These are phyloP conservation scores for Phytophthora constricta DNA, from an alignment of 352 stramenopile species.

Conservation along the genomic window DNA sequence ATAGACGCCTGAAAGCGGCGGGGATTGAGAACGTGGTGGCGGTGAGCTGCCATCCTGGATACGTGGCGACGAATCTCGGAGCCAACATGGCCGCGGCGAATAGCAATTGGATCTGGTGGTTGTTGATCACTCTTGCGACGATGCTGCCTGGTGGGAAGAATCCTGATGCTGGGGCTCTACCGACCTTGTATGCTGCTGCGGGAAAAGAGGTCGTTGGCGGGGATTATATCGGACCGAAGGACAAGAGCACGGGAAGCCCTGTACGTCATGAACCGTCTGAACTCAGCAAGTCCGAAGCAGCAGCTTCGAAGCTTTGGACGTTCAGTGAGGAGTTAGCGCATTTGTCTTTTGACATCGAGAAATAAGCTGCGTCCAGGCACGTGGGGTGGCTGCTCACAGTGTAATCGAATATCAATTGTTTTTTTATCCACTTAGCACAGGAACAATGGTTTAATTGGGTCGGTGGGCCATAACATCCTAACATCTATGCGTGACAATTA, in stretches of 20 bases:
- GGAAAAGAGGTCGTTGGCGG: slow-evolving; percentile 19
- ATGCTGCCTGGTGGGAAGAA: slow-evolving; percentile 2
- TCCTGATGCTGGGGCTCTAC: slow-evolving; percentile 49
- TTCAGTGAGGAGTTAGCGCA: no score
- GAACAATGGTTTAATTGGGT: no score
- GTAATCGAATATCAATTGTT: no score
- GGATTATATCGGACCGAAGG: slow-evolving; percentile 35
- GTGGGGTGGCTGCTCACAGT: no score
- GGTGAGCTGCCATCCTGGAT: slow-evolving; percentile 42
- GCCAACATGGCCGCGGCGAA: slow-evolving; percentile 11
- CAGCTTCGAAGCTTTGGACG: slow-evolving; percentile 45
- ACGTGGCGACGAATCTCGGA: slow-evolving; percentile 37
- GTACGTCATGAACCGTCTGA: slow-evolving; percentile 41
- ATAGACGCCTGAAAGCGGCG: slow-evolving; percentile 41
- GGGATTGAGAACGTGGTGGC: slow-evolving; percentile 35
- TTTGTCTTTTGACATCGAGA: no score
- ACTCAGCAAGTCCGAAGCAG: slow-evolving; percentile 29
- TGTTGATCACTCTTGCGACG: slow-evolving; percentile 9
- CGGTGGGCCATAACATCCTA: no score
- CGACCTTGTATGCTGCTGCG: slow-evolving; percentile 50
- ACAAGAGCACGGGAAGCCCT: slow-evolving; percentile 30
- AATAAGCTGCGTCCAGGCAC: no score
- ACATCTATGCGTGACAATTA: no score
- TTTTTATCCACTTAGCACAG: no score
- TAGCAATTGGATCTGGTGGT: slow-evolving; percentile 22